Percentiles rank a stretch among this genome's conserved stretches.
These are phyloP conservation scores for Calycina herbarum DNA, from an alignment of 2,329 filamentous ascomycete species.

Conservation along the genomic window DNA sequence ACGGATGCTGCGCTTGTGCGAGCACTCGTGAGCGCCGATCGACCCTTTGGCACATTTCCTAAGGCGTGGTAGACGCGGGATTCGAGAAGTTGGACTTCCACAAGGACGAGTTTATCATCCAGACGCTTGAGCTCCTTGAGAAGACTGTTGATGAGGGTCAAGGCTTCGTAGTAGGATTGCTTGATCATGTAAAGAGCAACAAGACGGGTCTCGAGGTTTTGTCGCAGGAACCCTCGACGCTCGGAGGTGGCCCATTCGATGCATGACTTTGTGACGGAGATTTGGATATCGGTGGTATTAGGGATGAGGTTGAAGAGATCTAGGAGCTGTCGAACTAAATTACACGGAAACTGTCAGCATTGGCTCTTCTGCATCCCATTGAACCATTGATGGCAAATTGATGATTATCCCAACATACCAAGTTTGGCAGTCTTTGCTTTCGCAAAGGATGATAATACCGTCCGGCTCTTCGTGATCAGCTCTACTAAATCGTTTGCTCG, in stretches of 20 bases:
- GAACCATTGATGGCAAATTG: background rate
- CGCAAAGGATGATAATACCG: constrained; percentile 91
- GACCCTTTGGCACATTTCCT: constrained; percentile 93
- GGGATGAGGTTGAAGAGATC: constrained; percentile 94
- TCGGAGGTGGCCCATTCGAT: constrained; percentile 99
- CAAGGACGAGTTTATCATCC: constrained; percentile 96
- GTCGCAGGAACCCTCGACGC: constrained; percentile 91
- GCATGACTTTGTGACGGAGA: constrained; percentile 94
- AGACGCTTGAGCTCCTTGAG: constrained; percentile 96
- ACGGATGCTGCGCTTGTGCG: constrained; percentile 95
- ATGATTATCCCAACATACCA: constrained; percentile 57
- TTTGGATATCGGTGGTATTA: constrained; percentile 91
- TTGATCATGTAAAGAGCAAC: constrained; percentile 95
- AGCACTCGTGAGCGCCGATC: constrained; percentile 90
- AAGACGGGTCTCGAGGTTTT: constrained; percentile 95
- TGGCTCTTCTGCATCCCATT: constrained; percentile 3
- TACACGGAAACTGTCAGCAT: constrained; percentile 6
- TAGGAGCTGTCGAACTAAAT: constrained; percentile 86
- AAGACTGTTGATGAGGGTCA: constrained; percentile 94
- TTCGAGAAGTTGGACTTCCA: constrained; percentile 96
- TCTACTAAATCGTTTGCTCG: constrained; percentile 83
- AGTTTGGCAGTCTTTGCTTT: constrained; percentile 99
- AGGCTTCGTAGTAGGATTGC: constrained; percentile 94
- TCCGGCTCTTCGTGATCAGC: constrained; percentile 85
- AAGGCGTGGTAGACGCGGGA: constrained; percentile 96